Percentiles rank a stretch among this genome's conserved stretches.
Conservation (phyloP, 1,284 basidiomycete genomes). For the Leucoagaricus sp. region DNA sequence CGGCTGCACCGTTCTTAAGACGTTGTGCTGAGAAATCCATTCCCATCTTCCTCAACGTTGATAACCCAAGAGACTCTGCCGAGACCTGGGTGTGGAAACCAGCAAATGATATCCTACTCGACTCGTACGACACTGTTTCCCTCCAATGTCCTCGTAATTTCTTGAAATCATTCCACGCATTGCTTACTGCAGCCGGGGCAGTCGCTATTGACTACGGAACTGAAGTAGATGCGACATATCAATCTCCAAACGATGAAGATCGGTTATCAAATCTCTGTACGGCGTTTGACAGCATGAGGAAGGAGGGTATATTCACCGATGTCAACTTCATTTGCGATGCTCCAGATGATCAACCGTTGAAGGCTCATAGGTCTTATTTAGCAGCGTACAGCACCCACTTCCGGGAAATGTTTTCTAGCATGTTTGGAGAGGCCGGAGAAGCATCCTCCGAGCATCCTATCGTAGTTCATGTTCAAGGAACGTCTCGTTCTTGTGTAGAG, state of each 20-base stretch:
- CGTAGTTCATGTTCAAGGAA: constrained; percentile 11
- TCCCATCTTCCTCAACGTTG: constrained; percentile 39
- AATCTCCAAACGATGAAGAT: not conserved
- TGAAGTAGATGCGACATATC: not conserved
- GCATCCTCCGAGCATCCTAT: constrained; percentile 20
- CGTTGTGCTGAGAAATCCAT: constrained; percentile 23
- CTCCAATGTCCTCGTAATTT: constrained; percentile 30
- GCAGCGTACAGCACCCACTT: constrained; percentile 32
- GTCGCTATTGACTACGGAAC: constrained; percentile 22
- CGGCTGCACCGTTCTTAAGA: constrained; percentile 16
- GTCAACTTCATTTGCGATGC: constrained; percentile 28
- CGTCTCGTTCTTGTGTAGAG: constrained; percentile 15
- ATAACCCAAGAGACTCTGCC: constrained; percentile 23
- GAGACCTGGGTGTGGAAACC: constrained; percentile 34
- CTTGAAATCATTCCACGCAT: constrained; percentile 30
- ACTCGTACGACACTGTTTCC: constrained; percentile 26
- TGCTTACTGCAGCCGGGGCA: constrained; percentile 35
- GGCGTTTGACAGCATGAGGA: constrained; percentile 31
- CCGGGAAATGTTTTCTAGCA: constrained; percentile 27
- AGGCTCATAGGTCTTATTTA: constrained; percentile 35
- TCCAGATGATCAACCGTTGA: constrained; percentile 17
- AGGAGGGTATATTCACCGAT: constrained; percentile 28
- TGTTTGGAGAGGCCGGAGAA: constrained; percentile 22
- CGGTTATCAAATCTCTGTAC: constrained; percentile 21
- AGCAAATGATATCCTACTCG: constrained; percentile 35